Evolutionary conservation across 1,284 basidiomycete species (phyloP).

Genomic region (Rhodofomes roseus): DNA sequence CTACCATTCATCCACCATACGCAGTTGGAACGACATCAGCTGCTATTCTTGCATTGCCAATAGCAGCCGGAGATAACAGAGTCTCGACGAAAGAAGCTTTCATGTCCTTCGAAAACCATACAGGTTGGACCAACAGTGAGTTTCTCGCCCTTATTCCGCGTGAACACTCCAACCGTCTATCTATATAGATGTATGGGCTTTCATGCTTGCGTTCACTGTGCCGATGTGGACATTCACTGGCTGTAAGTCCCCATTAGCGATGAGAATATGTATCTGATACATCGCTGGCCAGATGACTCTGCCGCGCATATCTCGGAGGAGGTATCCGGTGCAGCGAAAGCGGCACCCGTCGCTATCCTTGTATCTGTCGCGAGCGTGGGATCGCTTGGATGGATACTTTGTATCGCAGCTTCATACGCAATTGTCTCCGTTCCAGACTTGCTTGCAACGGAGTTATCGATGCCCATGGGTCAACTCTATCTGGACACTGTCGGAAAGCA

Average conservation of each 20-base stretch:
- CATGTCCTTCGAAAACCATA: constrained; percentile 67
- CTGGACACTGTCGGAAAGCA: constrained; percentile 59
- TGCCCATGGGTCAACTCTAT: constrained; percentile 71
- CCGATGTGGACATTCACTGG: constrained; percentile 79
- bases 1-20: neutral
- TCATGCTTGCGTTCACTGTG: constrained; percentile 66
- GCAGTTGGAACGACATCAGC: constrained; percentile 36
- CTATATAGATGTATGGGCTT: constrained; percentile 62
- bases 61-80: constrained; percentile 48
- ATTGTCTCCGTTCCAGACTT: constrained; percentile 52
- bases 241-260: constrained; percentile 34
- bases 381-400: constrained; percentile 55
- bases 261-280: neutral
- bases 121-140: constrained; percentile 60
- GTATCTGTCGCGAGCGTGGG: constrained; percentile 54
- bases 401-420: constrained; percentile 61
- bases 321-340: constrained; percentile 56
- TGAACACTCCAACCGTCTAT: neutral
- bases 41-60: constrained; percentile 55
- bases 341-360: constrained; percentile 75
- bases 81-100: constrained; percentile 68
- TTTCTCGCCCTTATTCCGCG: constrained; percentile 6
- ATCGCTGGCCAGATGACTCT: constrained; percentile 48
- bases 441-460: constrained; percentile 44
- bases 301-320: constrained; percentile 77